A percentile compares a stretch with the other conserved stretches of the same genome.
Evolutionary conservation across 768 basidiomycete genomes (phyloP).

Genomic region (Chiua virens): DNA sequence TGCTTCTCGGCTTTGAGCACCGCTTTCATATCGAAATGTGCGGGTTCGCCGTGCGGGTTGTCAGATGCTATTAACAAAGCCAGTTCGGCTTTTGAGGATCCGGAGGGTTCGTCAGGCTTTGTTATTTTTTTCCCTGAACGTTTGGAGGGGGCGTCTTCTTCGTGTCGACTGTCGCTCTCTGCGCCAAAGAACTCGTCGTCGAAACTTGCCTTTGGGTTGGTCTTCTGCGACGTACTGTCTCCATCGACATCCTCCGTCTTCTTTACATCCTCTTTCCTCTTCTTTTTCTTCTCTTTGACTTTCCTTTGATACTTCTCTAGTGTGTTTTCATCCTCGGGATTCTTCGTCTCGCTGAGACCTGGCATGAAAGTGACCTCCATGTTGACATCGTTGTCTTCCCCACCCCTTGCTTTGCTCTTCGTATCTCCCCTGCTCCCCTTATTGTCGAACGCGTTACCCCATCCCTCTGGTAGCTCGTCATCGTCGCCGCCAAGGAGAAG

Average conservation of each 20-base stretch:
- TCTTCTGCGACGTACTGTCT: conserved; percentile 16
- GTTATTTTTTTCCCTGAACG: conserved; percentile 25
- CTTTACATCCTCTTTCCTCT: conserved; percentile 67
- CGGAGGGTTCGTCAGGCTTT: conserved; percentile 18
- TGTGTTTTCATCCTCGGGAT: conserved; percentile 75
- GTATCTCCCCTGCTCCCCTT: conserved; percentile 5
- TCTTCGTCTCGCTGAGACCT: conserved; percentile 61
- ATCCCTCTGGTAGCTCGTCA: conserved; percentile 80
- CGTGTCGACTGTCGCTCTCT: conserved; percentile 27
- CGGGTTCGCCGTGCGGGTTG: conserved; percentile 51
- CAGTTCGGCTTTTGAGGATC: conserved; percentile 53
- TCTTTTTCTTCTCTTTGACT: conserved; percentile 84
- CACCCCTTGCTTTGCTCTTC: conserved; percentile 10
- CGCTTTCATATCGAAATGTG: conserved; percentile 90
- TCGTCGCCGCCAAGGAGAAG: conserved; percentile 68
- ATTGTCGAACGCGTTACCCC: conserved; percentile 51
- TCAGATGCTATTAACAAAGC: conserved; percentile 61
- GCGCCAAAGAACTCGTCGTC: conserved; percentile 78
- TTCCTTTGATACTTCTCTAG: conserved; percentile 88
- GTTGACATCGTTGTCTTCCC: conserved; percentile 54
- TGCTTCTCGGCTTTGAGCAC: conserved; percentile 85
- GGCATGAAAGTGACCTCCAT: conserved; percentile 97
- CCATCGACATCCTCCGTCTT: conserved; percentile 32
- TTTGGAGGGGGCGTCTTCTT: conserved; percentile 25
- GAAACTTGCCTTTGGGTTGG: background rate